These are phyloP conservation scores for Globisporangium lucens DNA, from an alignment of 352 stramenopile genomes.

Conservation along the genomic window DNA sequence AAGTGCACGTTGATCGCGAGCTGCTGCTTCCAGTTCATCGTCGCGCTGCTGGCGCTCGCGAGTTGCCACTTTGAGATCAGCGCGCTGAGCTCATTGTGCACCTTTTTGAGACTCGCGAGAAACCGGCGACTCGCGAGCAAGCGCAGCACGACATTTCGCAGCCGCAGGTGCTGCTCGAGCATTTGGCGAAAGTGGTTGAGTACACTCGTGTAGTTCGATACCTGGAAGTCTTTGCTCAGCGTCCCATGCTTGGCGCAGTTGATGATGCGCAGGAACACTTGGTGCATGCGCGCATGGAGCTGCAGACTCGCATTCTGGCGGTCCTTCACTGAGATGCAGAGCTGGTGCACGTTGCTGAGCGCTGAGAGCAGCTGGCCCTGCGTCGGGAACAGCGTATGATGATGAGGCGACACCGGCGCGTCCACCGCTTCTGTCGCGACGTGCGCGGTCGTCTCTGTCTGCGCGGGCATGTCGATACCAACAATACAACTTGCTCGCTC, in stretches of 20 bases:
- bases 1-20: conserved; percentile 43
- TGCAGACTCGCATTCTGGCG: conserved; percentile 41
- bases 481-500: background rate
- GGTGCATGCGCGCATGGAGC: conserved; percentile 44
- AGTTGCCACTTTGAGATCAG: conserved; percentile 30
- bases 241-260: conserved; percentile 26
- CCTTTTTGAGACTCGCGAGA: conserved; percentile 29
- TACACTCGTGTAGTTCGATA: conserved; percentile 39
- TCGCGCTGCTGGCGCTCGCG: conserved; percentile 24
- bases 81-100: conserved; percentile 41
- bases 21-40: conserved; percentile 49
- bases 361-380: conserved; percentile 33
- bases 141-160: conserved; percentile 34
- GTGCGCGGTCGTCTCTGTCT: background rate
- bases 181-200: conserved; percentile 40
- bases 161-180: conserved; percentile 40
- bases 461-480: background rate
- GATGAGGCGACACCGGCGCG: background rate
- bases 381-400: conserved; percentile 23
- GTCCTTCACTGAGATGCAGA: conserved; percentile 44
- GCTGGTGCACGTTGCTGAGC: conserved; percentile 33
- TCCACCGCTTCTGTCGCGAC: background rate
- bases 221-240: conserved; percentile 23
- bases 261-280: conserved; percentile 42
- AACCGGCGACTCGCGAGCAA: conserved; percentile 42